These are phyloP conservation scores for Thalassiosira hispida DNA, from an alignment of 352 stramenopile species.

Conservation along the genomic window DNA sequence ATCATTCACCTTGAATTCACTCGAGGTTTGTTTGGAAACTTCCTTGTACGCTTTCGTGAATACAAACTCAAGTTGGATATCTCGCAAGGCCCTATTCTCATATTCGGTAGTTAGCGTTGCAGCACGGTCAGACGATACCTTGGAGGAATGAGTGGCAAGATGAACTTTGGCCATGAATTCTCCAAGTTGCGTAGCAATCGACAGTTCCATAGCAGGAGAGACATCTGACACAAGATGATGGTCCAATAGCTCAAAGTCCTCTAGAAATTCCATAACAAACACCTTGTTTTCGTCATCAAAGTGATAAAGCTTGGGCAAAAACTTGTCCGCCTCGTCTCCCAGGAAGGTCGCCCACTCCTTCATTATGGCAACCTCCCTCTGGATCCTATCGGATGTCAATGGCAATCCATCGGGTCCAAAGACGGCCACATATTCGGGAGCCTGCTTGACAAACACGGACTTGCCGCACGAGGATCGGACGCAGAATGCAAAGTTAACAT, in stretches of 20 bases:
- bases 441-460: conserved; percentile 82
- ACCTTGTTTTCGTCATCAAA: conserved; percentile 75
- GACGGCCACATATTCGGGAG: conserved; percentile 79
- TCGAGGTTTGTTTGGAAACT: conserved; percentile 62
- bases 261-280: conserved; percentile 83
- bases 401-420: conserved; percentile 80
- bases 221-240: conserved; percentile 58
- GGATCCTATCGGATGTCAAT: conserved; percentile 67
- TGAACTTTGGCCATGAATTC: conserved; percentile 78
- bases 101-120: conserved; percentile 64
- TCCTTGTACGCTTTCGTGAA: conserved; percentile 82
- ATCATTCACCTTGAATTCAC: conserved; percentile 62
- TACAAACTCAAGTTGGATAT: conserved; percentile 81
- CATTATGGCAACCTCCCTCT: conserved; percentile 74
- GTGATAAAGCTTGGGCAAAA: conserved; percentile 71
- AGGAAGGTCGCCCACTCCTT: conserved; percentile 68
- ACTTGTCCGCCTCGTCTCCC: conserved; percentile 53
- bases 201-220: conserved; percentile 23
- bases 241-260: conserved; percentile 71
- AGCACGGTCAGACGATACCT: conserved; percentile 50
- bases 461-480: conserved; percentile 47
- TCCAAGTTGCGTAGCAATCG: conserved; percentile 61
- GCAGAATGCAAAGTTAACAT: conserved; percentile 83
- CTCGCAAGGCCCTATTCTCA: conserved; percentile 77
- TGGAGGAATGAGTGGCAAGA: conserved; percentile 66